phyloP scores from a whole-genome alignment of 371 early-diverging fungal species.

The Rhizopus delemar region DNA sequence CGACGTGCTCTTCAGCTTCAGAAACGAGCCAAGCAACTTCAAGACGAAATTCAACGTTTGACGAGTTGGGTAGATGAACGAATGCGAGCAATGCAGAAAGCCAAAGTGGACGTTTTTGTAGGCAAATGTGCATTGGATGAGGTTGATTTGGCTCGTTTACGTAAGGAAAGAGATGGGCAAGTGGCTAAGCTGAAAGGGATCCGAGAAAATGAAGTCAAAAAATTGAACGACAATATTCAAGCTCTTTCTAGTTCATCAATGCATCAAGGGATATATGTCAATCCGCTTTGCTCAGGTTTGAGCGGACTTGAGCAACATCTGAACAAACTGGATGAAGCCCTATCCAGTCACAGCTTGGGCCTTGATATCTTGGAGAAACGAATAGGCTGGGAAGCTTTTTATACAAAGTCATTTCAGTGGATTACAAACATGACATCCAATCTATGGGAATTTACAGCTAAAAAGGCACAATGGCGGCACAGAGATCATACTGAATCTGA shows the following conservation, averaged over 20 bases:
- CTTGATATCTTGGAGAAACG: slow-evolving; percentile 31
- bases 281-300: slow-evolving; percentile 10
- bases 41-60: slow-evolving; percentile 37
- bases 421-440: slow-evolving; percentile 24
- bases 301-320: slow-evolving; percentile 19
- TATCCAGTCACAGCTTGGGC: slow-evolving; percentile 23
- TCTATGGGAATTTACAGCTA: slow-evolving; percentile 35
- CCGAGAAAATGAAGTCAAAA: slow-evolving; percentile 30
- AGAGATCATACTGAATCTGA: background rate
- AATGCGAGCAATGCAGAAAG: slow-evolving; percentile 21
- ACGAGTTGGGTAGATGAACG: slow-evolving; percentile 37
- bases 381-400: slow-evolving; percentile 36
- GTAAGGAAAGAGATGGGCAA: slow-evolving; percentile 37
- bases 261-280: slow-evolving; percentile 5
- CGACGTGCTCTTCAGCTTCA: slow-evolving; percentile 38
- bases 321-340: slow-evolving; percentile 17
- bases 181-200: slow-evolving; percentile 26
- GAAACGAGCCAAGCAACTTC: slow-evolving; percentile 34
- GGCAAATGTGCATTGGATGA: slow-evolving; percentile 35
- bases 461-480: slow-evolving; percentile 39
- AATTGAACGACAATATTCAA: slow-evolving; percentile 25
- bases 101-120: slow-evolving; percentile 37
- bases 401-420: slow-evolving; percentile 23
- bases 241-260: background rate
- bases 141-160: slow-evolving; percentile 27